Evolutionary conservation across 2,329 filamentous ascomycete genomes (phyloP), one percentile per base, ranked within the genome.

Genomic region (Pseudogymnoascus sp.): DNA sequence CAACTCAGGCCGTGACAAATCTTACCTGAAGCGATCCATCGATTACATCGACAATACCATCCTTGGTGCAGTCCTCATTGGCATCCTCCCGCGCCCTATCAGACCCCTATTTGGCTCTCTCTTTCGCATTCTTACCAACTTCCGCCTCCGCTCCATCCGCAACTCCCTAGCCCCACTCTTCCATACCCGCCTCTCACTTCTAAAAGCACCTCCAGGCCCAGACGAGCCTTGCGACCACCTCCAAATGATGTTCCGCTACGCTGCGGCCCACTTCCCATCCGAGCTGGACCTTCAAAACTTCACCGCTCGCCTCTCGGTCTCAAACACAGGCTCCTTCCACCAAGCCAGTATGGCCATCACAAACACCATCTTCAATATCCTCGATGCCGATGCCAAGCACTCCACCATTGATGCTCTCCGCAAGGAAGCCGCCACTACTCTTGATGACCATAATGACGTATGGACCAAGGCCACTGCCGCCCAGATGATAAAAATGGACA

Each of bases 171-270:
- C 65, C 64, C 69, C 50, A n/a, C 61, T 67, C 8, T 66, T 68
- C 26, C 65, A 68, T 26, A 63, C 59, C 21, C 66, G 69, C 2
- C 62, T 71, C 26, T 67, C 71, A 19, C 61, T 63, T 13, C 62
- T 75, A 13, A 70, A 70, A 56, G 69, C 68, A 1, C 70, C 64
- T 16, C 66, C 70, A 8, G 65, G 21, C 6, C 44, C 44, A 6
- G 21, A 50, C 13, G 44, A 72, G 50, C 75, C 76, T 0, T 70
- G 73, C 11, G 78, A 80, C 40, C 72, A 74, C 16, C 56, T 79
- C 2, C 77, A 79, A 65, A 74, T 76, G 69, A 78, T 79, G 74
- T 64, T 79, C 3, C 70, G 72, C 4, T 78, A 71, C 56, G 78
- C 74, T 1, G 63, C 72, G n/a, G 72, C 72, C 19, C 70, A 79